Evolutionary conservation across 2,329 filamentous ascomycete genomes (phyloP), one percentile per base, ranked within the genome.

Genomic region (Verticillium isaacii): DNA sequence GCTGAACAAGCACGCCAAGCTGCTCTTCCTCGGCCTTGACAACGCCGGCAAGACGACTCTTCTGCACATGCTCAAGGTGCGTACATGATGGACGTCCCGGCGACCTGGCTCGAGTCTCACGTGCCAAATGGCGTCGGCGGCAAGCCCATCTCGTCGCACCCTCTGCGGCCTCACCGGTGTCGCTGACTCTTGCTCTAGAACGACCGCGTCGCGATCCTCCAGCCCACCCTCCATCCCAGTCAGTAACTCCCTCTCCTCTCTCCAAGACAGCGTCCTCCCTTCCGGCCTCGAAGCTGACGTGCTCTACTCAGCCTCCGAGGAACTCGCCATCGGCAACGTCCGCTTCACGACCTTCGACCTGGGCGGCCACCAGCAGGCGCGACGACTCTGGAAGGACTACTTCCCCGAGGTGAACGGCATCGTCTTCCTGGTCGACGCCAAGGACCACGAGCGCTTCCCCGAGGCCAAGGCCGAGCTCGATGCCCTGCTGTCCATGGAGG

Each of bases 401-500:
- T 96, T 97, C 85, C 93, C 93, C 70, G 93, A 97, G 82, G 93
- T 97, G 66, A 93, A 89, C 78, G 93, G 94, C 64, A 96, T 98
- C 70, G 93, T 99, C 69, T 99, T 98, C 85, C 89, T 98, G 62
- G 92, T 99, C 70, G 95, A 99, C 72, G 93, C 95, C 72, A 97
- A 97, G 81, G 95, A 99, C 79, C 90, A 92, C 78, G 94, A 98
- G 81, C 92, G 95, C 69, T 91, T 99, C 76, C 77, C 85, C 71
- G 95, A 99, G 82, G 91, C 93, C 73, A 98, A 98, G 83, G 94
- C 91, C 71, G 95, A 99, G 82, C 90, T 99, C 66, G 95, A 99
- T 74, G 93, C 91, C 60, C 90, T 98, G 59, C 85, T 99, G 68
- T 88, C 91, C 65, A 97, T 99, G 94, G 95, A 99, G 80, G 94